A percentile compares a stretch with the other conserved stretches of the same genome.
These are phyloP conservation scores for Trichoderma sp. DNA, from an alignment of 2,329 filamentous ascomycete species.

Conservation along the genomic window DNA sequence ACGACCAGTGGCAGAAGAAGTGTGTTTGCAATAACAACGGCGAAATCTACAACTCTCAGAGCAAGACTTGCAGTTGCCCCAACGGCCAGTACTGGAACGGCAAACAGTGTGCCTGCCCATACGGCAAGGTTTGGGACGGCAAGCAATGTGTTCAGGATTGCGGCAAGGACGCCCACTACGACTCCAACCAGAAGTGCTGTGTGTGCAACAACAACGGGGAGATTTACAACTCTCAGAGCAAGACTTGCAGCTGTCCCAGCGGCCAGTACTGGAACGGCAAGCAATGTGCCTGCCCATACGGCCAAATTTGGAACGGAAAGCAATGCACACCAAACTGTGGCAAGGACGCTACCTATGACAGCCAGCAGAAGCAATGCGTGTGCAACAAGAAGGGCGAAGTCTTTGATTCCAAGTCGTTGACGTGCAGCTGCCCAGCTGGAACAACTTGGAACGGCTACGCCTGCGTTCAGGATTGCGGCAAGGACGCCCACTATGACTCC, in stretches of 20 bases:
- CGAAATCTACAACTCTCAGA: conserved; percentile 9
- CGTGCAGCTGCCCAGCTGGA: conserved; percentile 25
- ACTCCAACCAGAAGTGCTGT: conserved; percentile 1
- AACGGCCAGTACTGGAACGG: conserved; percentile 8
- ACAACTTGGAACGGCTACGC: conserved; percentile 15
- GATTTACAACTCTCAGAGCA: conserved; percentile 10
- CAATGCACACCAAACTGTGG: conserved; percentile 26
- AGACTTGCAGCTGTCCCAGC: conserved; percentile 26
- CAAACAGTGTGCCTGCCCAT: conserved; percentile 21
- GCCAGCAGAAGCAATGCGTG: conserved; percentile 24
- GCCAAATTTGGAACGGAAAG: conserved; percentile 14
- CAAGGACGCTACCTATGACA: conserved; percentile 26
- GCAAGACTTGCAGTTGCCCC: conserved; percentile 25
- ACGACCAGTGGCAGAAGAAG: background rate
- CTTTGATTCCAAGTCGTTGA: conserved; percentile 21
- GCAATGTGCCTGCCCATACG: background rate
- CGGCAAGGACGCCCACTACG: conserved; percentile 24
- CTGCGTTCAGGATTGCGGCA: conserved; percentile 29
- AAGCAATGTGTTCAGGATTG: conserved; percentile 18
- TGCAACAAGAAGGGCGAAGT: conserved; percentile 29
- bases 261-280: conserved; percentile 16
- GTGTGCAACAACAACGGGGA: conserved; percentile 21
- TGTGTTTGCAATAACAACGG: conserved; percentile 27
- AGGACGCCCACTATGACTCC: conserved; percentile 19
- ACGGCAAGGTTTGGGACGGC: conserved; percentile 7